These are phyloP conservation scores for Leccinum fallax DNA, from an alignment of 1,284 basidiomycete species.

Conservation along the genomic window DNA sequence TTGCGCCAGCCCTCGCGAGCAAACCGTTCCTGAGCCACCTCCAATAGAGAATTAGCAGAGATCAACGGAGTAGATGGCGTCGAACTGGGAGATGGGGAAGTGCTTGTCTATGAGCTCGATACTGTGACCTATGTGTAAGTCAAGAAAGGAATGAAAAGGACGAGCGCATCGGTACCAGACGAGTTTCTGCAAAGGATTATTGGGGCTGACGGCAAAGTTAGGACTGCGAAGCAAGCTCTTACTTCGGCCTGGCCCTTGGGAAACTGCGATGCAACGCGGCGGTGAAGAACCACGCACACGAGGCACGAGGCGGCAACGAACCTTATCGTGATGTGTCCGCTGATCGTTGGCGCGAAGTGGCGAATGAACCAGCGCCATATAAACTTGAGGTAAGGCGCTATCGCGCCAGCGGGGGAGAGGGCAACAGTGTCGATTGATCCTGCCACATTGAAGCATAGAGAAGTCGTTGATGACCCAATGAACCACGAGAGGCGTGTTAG, in stretches of 20 bases:
- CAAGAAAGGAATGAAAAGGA: background rate
- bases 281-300: background rate
- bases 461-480: slow-evolving; percentile 24
- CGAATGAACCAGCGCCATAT: slow-evolving; percentile 51
- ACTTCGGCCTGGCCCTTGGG: slow-evolving; percentile 71
- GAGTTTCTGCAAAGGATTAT: slow-evolving; percentile 43
- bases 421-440: slow-evolving; percentile 23
- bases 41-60: slow-evolving; percentile 73
- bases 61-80: slow-evolving; percentile 76
- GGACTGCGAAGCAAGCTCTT: slow-evolving; percentile 58
- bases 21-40: slow-evolving; percentile 74
- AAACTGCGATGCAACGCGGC: slow-evolving; percentile 42
- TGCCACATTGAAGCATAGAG: slow-evolving; percentile 24
- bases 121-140: slow-evolving; percentile 60
- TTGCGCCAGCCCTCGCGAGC: slow-evolving; percentile 73
- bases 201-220: slow-evolving; percentile 45
- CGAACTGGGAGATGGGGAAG: slow-evolving; percentile 64
- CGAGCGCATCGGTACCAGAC: slow-evolving; percentile 68
- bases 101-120: slow-evolving; percentile 70
- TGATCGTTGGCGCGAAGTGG: slow-evolving; percentile 42
- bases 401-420: slow-evolving; percentile 24
- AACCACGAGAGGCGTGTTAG: slow-evolving; percentile 16
- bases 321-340: slow-evolving; percentile 43
- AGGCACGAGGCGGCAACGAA: slow-evolving; percentile 6
- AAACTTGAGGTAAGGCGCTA: slow-evolving; percentile 45